Evolutionary conservation across 1,139 yeast genomes (phyloP).

Genomic region (Meyerozyma guilliermondii): DNA sequence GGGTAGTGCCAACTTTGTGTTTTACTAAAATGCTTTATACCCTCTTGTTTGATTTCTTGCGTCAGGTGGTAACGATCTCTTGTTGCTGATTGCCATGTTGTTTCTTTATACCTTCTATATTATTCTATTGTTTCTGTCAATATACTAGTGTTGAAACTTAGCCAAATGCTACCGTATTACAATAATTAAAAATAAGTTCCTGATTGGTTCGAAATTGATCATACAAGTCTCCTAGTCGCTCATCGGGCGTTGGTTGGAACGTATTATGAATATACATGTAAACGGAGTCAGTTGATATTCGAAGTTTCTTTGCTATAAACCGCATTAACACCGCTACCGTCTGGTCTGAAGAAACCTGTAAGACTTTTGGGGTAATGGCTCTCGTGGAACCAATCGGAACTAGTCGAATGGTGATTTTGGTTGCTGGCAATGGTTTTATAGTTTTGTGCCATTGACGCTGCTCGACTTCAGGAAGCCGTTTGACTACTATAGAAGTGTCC

Average conservation of each 20-base stretch:
- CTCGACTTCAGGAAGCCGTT: background rate
- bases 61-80: background rate
- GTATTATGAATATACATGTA: slow-evolving; percentile 52
- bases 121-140: slow-evolving; percentile 2
- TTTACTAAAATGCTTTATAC: slow-evolving; percentile 30
- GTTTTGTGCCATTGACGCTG: background rate
- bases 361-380: slow-evolving; percentile 43
- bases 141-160: slow-evolving; percentile 10
- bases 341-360: slow-evolving; percentile 44
- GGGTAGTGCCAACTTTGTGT: slow-evolving; percentile 67
- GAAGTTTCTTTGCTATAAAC: slow-evolving; percentile 41
- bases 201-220: slow-evolving; percentile 39
- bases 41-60: slow-evolving; percentile 1
- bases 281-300: slow-evolving; percentile 18
- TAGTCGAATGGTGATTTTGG: slow-evolving; percentile 43
- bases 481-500: background rate
- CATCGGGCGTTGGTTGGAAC: slow-evolving; percentile 59
- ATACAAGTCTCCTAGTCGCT: slow-evolving; percentile 44
- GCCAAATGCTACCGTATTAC: slow-evolving; percentile 57
- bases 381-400: slow-evolving; percentile 58
- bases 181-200: slow-evolving; percentile 52
- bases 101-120: slow-evolving; percentile 2
- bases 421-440: background rate
- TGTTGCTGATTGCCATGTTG: background rate
- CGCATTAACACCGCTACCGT: slow-evolving; percentile 40